These are phyloP conservation scores for Melocanna baccifera DNA, from an alignment of 176 grass and related monocot genomes.

Conservation along the genomic window DNA sequence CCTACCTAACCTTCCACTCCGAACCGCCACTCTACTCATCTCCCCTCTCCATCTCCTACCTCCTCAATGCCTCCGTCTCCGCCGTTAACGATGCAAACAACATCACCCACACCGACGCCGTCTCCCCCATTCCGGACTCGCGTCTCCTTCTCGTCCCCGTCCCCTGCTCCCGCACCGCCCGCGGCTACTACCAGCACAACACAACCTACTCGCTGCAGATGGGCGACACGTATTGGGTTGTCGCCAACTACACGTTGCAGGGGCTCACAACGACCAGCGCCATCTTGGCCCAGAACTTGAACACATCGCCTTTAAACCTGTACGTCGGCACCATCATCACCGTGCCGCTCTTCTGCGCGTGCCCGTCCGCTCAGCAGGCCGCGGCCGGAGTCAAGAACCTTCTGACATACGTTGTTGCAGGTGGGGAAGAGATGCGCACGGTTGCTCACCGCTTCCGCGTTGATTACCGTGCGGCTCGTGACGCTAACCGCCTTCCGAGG, in stretches of 20 bases:
- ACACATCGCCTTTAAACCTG: no score
- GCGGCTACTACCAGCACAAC: constrained; percentile 72
- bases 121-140: not conserved
- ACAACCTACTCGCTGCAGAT: constrained; percentile 10
- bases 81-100: not conserved
- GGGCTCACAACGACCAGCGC: no score
- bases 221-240: no score
- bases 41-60: constrained; percentile 47
- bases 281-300: no score
- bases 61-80: constrained; percentile 44
- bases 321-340: no score
- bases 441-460: no score
- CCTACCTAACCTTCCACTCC: no score
- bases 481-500: constrained; percentile 47
- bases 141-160: constrained; percentile 54
- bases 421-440: no score
- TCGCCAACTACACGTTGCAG: constrained; percentile 57
- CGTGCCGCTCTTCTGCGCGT: no score
- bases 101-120: not conserved
- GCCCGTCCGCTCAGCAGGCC: no score
- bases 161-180: constrained; percentile 46
- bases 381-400: no score
- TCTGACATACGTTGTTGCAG: no score
- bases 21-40: constrained; percentile 22
- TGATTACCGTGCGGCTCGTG: constrained; percentile 6